A percentile compares a stretch with the other conserved stretches of the same genome.
phyloP scores from a whole-genome alignment of 441 rosid species.

The Adansonia madagascariensis region DNA sequence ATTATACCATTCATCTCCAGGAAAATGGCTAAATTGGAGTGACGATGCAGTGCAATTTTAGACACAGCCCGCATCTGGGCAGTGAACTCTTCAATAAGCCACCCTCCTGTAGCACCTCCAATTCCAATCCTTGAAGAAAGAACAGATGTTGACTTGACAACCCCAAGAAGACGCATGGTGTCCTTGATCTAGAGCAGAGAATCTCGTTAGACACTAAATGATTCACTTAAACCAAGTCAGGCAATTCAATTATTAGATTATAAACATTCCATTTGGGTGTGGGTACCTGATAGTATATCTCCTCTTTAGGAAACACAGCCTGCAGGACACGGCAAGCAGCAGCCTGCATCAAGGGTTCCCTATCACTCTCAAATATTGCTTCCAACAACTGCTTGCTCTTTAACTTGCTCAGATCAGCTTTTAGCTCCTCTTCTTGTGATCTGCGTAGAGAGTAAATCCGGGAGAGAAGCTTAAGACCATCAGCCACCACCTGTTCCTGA shows the following conservation, averaged over 20 bases:
- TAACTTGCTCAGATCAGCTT: slow-evolving; percentile 58
- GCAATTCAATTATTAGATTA: slow-evolving; percentile 17
- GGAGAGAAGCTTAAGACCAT: slow-evolving; percentile 91
- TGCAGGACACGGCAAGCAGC: slow-evolving; percentile 94
- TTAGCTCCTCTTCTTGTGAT: slow-evolving; percentile 66
- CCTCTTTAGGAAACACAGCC: slow-evolving; percentile 85
- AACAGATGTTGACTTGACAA: slow-evolving; percentile 79
- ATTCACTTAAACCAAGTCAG: background rate
- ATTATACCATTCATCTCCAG: slow-evolving; percentile 78
- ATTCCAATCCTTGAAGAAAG: slow-evolving; percentile 85
- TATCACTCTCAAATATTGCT: slow-evolving; percentile 88
- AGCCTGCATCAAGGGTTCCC: slow-evolving; percentile 89
- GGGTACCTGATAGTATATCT: slow-evolving; percentile 84
- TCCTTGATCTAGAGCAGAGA: slow-evolving; percentile 79
- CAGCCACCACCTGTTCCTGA: slow-evolving; percentile 96
- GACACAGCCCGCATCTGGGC: slow-evolving; percentile 99
- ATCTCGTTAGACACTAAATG: slow-evolving; percentile 30
- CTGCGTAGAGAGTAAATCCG: slow-evolving; percentile 64
- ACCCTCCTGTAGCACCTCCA: slow-evolving; percentile 74
- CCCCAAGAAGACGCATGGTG: slow-evolving; percentile 95
- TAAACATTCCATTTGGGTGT: slow-evolving; percentile 18
- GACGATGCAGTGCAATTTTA: slow-evolving; percentile 96
- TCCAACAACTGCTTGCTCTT: slow-evolving; percentile 89
- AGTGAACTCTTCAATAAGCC: slow-evolving; percentile 96
- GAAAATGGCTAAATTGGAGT: slow-evolving; percentile 77